These are phyloP conservation scores for Dioszegia crocea DNA, from an alignment of 768 basidiomycete genomes.

Conservation along the genomic window DNA sequence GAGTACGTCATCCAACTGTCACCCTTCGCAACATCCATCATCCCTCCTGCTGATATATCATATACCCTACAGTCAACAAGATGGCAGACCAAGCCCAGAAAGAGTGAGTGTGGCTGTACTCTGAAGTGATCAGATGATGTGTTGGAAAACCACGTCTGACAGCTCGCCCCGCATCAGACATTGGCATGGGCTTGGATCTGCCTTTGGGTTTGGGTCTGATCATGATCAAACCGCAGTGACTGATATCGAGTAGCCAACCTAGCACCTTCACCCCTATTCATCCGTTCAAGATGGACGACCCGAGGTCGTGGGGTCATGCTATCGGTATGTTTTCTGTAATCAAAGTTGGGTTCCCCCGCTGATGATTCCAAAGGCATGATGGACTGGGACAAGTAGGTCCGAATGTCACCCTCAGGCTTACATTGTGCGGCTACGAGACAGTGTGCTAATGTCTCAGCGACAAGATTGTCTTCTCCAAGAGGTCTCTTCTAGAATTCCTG, in stretches of 20 bases:
- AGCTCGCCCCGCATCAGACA: too few species aligned
- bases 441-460: constrained; percentile 23
- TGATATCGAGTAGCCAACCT: neutral
- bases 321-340: neutral
- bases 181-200: neutral
- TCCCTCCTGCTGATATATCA: neutral
- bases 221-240: too few species aligned
- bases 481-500: constrained; percentile 49
- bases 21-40: neutral
- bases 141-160: too few species aligned
- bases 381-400: constrained; percentile 47
- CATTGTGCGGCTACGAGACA: neutral
- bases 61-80: neutral
- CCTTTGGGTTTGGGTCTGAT: neutral
- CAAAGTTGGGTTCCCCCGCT: neutral
- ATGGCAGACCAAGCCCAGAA: constrained; percentile 5
- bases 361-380: constrained; percentile 34
- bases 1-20: neutral
- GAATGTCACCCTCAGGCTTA: neutral
- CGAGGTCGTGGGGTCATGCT: constrained; percentile 40
- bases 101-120: too few species aligned
- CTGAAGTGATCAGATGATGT: too few species aligned
- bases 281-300: constrained; percentile 47
- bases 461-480: constrained; percentile 50
- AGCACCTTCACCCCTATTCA: constrained; percentile 47